phyloP scores from a whole-genome alignment of 805 yeast species.

The Ogataea pilisensis region DNA sequence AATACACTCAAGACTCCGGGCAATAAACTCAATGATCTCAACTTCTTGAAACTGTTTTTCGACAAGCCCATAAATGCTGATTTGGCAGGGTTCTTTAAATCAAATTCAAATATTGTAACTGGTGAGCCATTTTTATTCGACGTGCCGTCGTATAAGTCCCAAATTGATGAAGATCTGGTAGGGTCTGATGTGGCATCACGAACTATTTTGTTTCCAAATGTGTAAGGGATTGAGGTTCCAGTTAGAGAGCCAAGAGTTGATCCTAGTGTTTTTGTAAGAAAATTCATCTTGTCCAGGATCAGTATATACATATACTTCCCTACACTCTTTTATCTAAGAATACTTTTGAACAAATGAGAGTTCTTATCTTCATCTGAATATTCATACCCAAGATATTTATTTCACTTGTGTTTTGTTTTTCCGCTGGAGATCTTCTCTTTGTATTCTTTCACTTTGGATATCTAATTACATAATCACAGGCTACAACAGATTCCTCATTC shows the following conservation, averaged over 20 bases:
- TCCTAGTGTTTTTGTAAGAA: slow-evolving; percentile 58
- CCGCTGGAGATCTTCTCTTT: too few species aligned
- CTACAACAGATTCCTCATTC: too few species aligned
- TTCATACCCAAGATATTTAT: too few species aligned
- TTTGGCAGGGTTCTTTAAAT: slow-evolving; percentile 37
- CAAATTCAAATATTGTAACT: slow-evolving; percentile 67
- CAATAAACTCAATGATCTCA: slow-evolving; percentile 50
- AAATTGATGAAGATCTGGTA: slow-evolving; percentile 37
- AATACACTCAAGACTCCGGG: slow-evolving; percentile 66
- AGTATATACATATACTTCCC: background rate
- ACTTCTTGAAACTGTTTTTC: slow-evolving; percentile 40
- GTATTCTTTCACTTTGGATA: too few species aligned
- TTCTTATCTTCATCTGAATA: too few species aligned
- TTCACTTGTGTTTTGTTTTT: too few species aligned
- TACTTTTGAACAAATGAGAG: too few species aligned
- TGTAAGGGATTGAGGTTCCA: slow-evolving; percentile 56
- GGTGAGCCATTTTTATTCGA: slow-evolving; percentile 46
- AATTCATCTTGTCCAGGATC: slow-evolving; percentile 47
- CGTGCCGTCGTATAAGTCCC: slow-evolving; percentile 62
- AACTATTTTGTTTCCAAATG: slow-evolving; percentile 40
- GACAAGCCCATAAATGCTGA: slow-evolving; percentile 35
- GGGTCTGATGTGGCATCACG: slow-evolving; percentile 23
- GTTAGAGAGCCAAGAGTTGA: slow-evolving; percentile 59
- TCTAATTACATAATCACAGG: too few species aligned
- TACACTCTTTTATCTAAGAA: too few species aligned